Evolutionary conservation across 164 flowering plant species (phyloP).

Genomic region (Vitis amurensis): DNA sequence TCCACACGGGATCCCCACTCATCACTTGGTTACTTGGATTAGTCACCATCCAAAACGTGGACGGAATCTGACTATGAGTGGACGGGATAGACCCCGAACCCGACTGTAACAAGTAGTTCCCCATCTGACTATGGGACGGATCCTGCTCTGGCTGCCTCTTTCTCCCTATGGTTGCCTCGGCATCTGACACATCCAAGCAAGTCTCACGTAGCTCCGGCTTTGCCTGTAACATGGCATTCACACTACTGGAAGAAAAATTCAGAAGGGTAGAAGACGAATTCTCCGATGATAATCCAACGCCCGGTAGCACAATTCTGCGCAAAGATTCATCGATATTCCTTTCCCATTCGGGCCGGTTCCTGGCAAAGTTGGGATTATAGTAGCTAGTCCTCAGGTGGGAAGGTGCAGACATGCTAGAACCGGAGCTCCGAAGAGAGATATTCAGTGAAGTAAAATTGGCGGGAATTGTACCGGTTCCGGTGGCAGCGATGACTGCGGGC

Average conservation of each 20-base stretch:
- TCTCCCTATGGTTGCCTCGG: constrained; percentile 10
- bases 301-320: constrained; percentile 32
- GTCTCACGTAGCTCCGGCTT: constrained; percentile 30
- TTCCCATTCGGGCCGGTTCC: constrained; percentile 43
- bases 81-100: constrained; percentile 28
- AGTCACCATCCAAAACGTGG: constrained; percentile 34
- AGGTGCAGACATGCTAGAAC: constrained; percentile 55
- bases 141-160: constrained; percentile 33
- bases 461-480: constrained; percentile 86
- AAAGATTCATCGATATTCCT: constrained; percentile 19
- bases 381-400: constrained; percentile 44
- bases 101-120: constrained; percentile 29
- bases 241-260: constrained; percentile 9
- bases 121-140: constrained; percentile 20
- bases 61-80: constrained; percentile 28
- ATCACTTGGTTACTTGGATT: constrained; percentile 26
- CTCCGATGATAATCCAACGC: constrained; percentile 26
- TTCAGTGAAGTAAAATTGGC: constrained; percentile 76
- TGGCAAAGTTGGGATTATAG: constrained; percentile 31
- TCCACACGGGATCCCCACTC: constrained; percentile 54
- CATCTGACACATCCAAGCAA: background rate
- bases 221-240: constrained; percentile 15
- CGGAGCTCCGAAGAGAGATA: constrained; percentile 69
- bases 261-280: background rate
- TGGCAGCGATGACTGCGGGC: constrained; percentile 83